Base-by-base conservation (phyloP, 2,329 filamentous ascomycete genomes). In the Paraconiothyrium brasiliense region DNA sequence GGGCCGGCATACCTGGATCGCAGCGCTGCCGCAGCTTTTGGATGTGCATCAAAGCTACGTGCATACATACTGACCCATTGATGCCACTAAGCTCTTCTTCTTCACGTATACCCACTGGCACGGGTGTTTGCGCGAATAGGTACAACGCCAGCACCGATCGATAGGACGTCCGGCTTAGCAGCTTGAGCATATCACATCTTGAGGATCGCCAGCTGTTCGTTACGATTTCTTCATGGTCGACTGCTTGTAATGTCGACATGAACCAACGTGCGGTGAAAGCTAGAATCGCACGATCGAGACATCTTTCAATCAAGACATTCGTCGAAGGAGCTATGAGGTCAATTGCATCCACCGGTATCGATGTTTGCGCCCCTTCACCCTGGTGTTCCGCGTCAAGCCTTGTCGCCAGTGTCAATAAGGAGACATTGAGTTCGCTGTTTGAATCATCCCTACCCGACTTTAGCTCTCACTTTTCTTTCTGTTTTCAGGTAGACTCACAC, bases 171-270 rank as follows among this genome's bases (percentile, higher is more conserved):
- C 46, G 54, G 48, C 63, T 66, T 30, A 66, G 56, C 16, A 63
- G 58, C 54, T 52, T 57, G 4, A 66, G 60, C 63, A 66, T 66
- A n/a, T 61, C 61, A 46, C 47, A 57, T 32, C 63, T 58, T 16
- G 63, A 46, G 9, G 39, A n/a, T 24, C 61, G 60, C 61, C 63
- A 66, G 13, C 50, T 59, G 8, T 7, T 32, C 24, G 16, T 34
- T 10, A 34, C 24, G 20, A 44, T 43, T 14, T 34, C 27, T 6
- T 32, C 16, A 44, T 13, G 4, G 2, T 20, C 35, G 34, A 14
- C 20, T 16, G 50, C 6, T 44, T 8, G 14, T 5, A 34, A n/a
- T 7, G 4, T 6, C 37, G 13, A 22, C 14, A 39, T 22, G 34
- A 44, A 14, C 51, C 51, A 54, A 14, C 51, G 51, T 20, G 51